These are phyloP conservation scores for Miscanthus lutarioriparius DNA, from an alignment of 176 grass and related monocot species.

Conservation along the genomic window DNA sequence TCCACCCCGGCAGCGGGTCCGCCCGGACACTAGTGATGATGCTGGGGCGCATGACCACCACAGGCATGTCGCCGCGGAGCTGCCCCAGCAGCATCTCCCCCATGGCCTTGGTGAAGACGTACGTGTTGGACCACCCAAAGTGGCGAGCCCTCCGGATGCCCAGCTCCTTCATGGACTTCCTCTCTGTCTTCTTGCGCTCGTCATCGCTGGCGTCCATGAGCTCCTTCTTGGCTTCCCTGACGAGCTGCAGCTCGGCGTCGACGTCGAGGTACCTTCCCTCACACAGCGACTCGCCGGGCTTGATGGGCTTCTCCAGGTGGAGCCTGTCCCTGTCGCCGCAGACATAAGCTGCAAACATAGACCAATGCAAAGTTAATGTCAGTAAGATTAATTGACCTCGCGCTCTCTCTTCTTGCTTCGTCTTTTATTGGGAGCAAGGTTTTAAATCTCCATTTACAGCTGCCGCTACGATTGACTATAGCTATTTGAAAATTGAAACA, in stretches of 20 bases:
- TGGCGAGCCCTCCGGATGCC: conserved; percentile 58
- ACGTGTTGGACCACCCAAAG: conserved; percentile 78
- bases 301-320: conserved; percentile 52
- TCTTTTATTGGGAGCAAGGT: too few relatives aligned
- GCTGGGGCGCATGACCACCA: conserved; percentile 61
- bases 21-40: conserved; percentile 66
- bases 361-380: too few relatives aligned
- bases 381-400: too few relatives aligned
- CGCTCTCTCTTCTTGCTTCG: too few relatives aligned
- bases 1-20: conserved; percentile 51
- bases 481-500: too few relatives aligned
- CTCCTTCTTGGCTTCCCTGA: conserved; percentile 40
- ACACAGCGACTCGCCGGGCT: conserved; percentile 47
- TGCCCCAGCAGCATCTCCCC: conserved; percentile 66
- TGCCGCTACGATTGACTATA: too few relatives aligned
- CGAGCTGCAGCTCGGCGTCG: conserved; percentile 58
- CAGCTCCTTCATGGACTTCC: conserved; percentile 69
- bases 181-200: conserved; percentile 9
- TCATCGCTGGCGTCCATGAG: neutral
- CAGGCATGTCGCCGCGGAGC: conserved; percentile 38
- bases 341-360: conserved; percentile 19
- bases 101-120: conserved; percentile 79
- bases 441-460: too few relatives aligned
- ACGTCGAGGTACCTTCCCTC: conserved; percentile 58
- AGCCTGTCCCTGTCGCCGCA: conserved; percentile 34